A percentile compares a stretch with the other conserved stretches of the same genome.
Conservation (phyloP, 2,329 filamentous ascomycete genomes). For the Emericellopsis cladophorae region DNA sequence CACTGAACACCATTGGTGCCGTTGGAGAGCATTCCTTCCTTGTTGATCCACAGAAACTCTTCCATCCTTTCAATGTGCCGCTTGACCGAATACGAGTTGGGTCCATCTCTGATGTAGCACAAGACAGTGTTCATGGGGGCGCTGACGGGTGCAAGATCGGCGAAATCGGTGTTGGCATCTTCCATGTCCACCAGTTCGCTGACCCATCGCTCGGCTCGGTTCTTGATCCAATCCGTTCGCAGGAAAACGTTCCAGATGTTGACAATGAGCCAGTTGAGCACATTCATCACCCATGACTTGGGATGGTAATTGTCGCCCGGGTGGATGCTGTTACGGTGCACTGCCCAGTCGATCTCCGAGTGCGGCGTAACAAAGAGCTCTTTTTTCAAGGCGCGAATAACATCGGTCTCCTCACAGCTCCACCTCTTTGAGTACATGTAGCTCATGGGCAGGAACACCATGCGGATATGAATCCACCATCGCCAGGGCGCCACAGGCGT, state of each 20-base stretch:
- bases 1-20: conserved; percentile 97
- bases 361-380: conserved; percentile 77
- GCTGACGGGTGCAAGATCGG: conserved; percentile 79
- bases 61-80: conserved; percentile 70
- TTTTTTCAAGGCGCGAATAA: conserved; percentile 60
- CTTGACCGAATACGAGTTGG: conserved; percentile 56
- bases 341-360: conserved; percentile 63
- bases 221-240: conserved; percentile 50
- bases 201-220: conserved; percentile 66
- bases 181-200: conserved; percentile 82
- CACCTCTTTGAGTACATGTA: conserved; percentile 80
- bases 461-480: conserved; percentile 98
- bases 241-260: conserved; percentile 73
- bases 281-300: conserved; percentile 72
- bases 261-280: conserved; percentile 65
- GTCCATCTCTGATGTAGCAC: conserved; percentile 77
- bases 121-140: conserved; percentile 80
- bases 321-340: conserved; percentile 72
- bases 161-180: conserved; percentile 83
- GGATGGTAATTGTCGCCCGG: conserved; percentile 81
- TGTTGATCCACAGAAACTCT: conserved; percentile 85
- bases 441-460: conserved; percentile 88
- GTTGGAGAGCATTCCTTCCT: conserved; percentile 87
- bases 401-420: conserved; percentile 60
- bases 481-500: conserved; percentile 80